Percentiles rank a stretch among this genome's conserved stretches.
Evolutionary conservation across 305 asterid species (phyloP).

Genomic region (Fraxinus platypoda): DNA sequence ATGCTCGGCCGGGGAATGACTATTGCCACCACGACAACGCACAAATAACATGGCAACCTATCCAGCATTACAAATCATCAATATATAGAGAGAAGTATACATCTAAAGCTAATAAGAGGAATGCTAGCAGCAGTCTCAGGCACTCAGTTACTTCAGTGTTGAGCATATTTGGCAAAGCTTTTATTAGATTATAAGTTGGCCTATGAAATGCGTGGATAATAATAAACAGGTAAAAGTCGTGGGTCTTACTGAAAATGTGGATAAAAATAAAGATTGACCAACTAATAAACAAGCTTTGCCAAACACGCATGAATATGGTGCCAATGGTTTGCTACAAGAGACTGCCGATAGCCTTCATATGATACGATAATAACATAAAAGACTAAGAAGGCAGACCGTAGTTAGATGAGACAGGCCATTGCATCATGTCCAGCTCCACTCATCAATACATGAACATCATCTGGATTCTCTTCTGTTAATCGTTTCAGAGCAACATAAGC

Average conservation of each 20-base stretch:
- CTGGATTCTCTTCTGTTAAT: slow-evolving; percentile 50
- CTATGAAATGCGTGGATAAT: too few species aligned
- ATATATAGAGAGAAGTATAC: neutral
- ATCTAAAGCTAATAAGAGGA: neutral
- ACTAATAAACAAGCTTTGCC: too few species aligned
- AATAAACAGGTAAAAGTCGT: too few species aligned
- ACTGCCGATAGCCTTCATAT: too few species aligned
- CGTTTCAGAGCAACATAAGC: slow-evolving; percentile 57
- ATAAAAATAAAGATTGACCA: too few species aligned
- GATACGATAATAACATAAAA: neutral
- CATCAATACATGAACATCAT: slow-evolving; percentile 66
- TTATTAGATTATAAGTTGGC: too few species aligned
- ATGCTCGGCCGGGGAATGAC: too few species aligned
- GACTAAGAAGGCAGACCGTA: slow-evolving; percentile 38
- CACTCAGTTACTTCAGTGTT: neutral
- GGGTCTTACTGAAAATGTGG: too few species aligned
- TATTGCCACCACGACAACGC: slow-evolving; percentile 67
- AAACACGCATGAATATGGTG: too few species aligned
- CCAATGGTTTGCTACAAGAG: too few species aligned
- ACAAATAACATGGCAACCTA: slow-evolving; percentile 91
- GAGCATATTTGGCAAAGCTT: too few species aligned
- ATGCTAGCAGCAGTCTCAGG: neutral
- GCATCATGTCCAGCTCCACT: slow-evolving; percentile 99
- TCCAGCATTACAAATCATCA: neutral
- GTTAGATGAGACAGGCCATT: slow-evolving; percentile 95